Percentiles rank a stretch among this genome's conserved stretches.
phyloP scores from a whole-genome alignment of 345 rosid genomes.

The Arabis hirsuta region DNA sequence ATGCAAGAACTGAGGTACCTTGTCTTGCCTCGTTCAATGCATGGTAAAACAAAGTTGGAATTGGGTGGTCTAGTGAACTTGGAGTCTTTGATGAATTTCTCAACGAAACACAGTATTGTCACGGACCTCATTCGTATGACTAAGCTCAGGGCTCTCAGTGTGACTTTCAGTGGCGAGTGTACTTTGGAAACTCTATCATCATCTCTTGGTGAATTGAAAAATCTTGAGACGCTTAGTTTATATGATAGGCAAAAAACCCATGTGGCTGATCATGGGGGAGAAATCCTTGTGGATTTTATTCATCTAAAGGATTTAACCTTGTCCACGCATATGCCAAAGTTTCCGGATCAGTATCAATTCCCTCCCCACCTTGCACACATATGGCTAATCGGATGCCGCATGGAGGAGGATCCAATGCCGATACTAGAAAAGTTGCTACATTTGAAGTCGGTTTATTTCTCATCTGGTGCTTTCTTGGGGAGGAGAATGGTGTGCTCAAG shows the following conservation, averaged over 20 bases:
- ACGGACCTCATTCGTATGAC: conserved; percentile 26
- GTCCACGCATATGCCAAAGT: conserved; percentile 33
- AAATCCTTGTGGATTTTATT: neutral
- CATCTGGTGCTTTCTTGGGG: conserved; percentile 39
- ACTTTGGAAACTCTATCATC: conserved; percentile 1
- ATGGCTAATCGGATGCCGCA: conserved; percentile 25
- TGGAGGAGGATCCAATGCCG: conserved; percentile 52
- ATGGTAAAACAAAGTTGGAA: conserved; percentile 19
- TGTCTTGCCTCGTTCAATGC: conserved; percentile 10
- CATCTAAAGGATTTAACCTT: conserved; percentile 34
- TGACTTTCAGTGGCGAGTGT: neutral
- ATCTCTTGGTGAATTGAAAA: conserved; percentile 17
- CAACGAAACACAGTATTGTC: neutral
- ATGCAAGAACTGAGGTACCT: conserved; percentile 38
- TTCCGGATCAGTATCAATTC: conserved; percentile 43
- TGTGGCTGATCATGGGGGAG: neutral
- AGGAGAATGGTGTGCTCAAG: conserved; percentile 37
- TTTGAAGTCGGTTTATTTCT: conserved; percentile 29
- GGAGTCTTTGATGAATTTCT: conserved; percentile 4
- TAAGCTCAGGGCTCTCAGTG: conserved; percentile 11
- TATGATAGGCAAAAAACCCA: conserved; percentile 13
- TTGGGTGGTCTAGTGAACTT: conserved; percentile 31
- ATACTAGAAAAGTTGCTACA: conserved; percentile 47
- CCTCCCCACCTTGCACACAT: conserved; percentile 46
- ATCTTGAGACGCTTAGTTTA: neutral